Evolutionary conservation across 2,329 filamentous ascomycete genomes (phyloP).

Genomic region (Aspergillus bombycis): DNA sequence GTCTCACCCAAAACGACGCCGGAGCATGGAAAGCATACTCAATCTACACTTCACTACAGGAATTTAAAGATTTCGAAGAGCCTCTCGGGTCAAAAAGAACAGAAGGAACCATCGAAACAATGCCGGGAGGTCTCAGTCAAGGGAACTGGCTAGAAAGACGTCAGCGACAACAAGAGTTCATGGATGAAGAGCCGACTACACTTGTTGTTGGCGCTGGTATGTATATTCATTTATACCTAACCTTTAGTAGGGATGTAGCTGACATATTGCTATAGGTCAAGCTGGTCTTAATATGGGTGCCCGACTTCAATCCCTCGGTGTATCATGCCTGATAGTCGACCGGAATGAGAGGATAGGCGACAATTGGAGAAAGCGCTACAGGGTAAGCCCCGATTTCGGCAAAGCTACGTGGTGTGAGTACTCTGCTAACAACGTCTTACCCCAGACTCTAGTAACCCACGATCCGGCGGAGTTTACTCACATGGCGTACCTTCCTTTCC

Average conservation of each 20-base stretch:
- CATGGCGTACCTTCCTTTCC: constrained; percentile 45
- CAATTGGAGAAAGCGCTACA: constrained; percentile 56
- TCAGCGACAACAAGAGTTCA: constrained; percentile 34
- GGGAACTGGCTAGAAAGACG: constrained; percentile 44
- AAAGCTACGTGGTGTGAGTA: background rate
- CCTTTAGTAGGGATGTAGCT: background rate
- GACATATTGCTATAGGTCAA: constrained; percentile 38
- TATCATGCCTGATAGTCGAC: constrained; percentile 50
- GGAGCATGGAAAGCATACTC: constrained; percentile 43
- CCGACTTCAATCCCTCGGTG: constrained; percentile 43
- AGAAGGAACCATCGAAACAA: constrained; percentile 37
- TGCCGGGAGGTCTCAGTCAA: constrained; percentile 34
- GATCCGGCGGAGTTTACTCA: constrained; percentile 46
- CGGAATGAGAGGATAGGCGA: constrained; percentile 51
- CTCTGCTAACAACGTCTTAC: background rate
- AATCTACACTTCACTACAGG: constrained; percentile 43
- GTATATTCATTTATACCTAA: background rate
- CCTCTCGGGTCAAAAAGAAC: constrained; percentile 35
- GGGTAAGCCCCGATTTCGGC: constrained; percentile 25
- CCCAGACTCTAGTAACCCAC: constrained; percentile 43
- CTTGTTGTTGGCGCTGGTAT: constrained; percentile 47
- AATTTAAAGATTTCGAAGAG: constrained; percentile 39
- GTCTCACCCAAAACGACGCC: constrained; percentile 34
- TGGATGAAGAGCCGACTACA: constrained; percentile 42
- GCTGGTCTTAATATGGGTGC: constrained; percentile 47